A percentile compares a stretch with the other conserved stretches of the same genome.
Evolutionary conservation across 352 stramenopile species (phyloP).

Genomic region (Blastocystis sp.): DNA sequence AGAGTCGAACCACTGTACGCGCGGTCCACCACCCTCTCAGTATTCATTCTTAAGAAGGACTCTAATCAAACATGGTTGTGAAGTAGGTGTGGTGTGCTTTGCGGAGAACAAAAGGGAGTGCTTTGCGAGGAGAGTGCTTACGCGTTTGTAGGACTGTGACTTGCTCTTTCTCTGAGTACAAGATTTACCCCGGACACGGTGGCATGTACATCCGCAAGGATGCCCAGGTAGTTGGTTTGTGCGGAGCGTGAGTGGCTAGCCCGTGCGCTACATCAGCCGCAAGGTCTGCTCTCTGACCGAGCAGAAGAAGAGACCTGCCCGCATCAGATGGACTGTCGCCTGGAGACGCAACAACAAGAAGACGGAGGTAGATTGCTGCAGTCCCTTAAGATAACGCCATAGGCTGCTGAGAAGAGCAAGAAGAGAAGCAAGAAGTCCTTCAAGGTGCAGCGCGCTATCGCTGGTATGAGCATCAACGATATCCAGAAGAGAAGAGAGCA

Average conservation of each 20-base stretch:
- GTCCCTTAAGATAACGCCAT: neutral
- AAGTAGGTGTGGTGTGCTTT: neutral
- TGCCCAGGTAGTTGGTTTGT: slow-evolving; percentile 76
- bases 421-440: slow-evolving; percentile 11
- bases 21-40: neutral
- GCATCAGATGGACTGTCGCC: slow-evolving; percentile 93
- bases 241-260: slow-evolving; percentile 70
- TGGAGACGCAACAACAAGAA: slow-evolving; percentile 73
- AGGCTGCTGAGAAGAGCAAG: slow-evolving; percentile 17
- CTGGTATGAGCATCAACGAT: slow-evolving; percentile 33
- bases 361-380: neutral
- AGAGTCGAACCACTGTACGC: neutral
- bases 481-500: slow-evolving; percentile 51
- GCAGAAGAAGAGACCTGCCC: slow-evolving; percentile 97
- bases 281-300: slow-evolving; percentile 96
- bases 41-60: neutral
- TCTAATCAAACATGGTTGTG: slow-evolving; percentile 25
- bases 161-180: slow-evolving; percentile 84
- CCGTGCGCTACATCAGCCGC: slow-evolving; percentile 87
- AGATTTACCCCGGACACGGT: slow-evolving; percentile 96
- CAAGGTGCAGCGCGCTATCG: neutral
- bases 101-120: neutral
- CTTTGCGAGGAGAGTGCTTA: slow-evolving; percentile 67
- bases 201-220: slow-evolving; percentile 95
- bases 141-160: slow-evolving; percentile 75